Conservation (phyloP, 2,329 filamentous ascomycete species). For the Ascochyta lentis region DNA sequence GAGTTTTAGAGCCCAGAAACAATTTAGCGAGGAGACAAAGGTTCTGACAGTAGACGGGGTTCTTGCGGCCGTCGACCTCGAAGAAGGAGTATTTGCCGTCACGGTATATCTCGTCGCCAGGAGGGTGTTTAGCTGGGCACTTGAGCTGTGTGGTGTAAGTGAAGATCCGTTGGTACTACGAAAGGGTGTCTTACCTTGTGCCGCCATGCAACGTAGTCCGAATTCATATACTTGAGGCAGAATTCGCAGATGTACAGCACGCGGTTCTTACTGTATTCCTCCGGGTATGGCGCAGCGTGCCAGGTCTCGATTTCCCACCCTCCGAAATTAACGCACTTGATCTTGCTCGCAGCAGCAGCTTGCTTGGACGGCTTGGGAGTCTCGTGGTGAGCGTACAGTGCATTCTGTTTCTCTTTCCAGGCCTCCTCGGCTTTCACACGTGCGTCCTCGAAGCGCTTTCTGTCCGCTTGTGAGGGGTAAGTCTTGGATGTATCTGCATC, state of each 20-base stretch:
- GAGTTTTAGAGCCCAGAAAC: constrained; percentile 96
- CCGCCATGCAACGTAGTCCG: constrained; percentile 96
- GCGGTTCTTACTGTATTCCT: constrained; percentile 96
- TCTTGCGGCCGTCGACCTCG: constrained; percentile 95
- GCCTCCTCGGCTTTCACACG: constrained; percentile 91
- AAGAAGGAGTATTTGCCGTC: constrained; percentile 92
- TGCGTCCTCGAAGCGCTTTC: constrained; percentile 86
- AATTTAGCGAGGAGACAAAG: constrained; percentile 94
- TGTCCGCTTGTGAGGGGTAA: constrained; percentile 78
- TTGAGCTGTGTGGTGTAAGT: constrained; percentile 62
- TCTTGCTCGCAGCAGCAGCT: constrained; percentile 89
- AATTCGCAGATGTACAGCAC: constrained; percentile 99
- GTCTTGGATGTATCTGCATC: constrained; percentile 94
- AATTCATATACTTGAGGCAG: constrained; percentile 99
- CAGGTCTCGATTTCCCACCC: constrained; percentile 98
- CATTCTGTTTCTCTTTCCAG: constrained; percentile 74
- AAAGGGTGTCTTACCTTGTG: constrained; percentile 68
- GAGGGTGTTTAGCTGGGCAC: constrained; percentile 94
- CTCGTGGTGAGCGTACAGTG: constrained; percentile 70
- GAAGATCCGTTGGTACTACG: neutral
- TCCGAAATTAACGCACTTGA: constrained; percentile 98
- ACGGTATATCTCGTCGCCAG: constrained; percentile 96
- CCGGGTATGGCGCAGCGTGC: constrained; percentile 97
- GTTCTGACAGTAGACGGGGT: constrained; percentile 98
- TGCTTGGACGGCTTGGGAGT: constrained; percentile 66